These are phyloP conservation scores for Mycena sp. DNA, from an alignment of 1,284 basidiomycete genomes.

Conservation along the genomic window DNA sequence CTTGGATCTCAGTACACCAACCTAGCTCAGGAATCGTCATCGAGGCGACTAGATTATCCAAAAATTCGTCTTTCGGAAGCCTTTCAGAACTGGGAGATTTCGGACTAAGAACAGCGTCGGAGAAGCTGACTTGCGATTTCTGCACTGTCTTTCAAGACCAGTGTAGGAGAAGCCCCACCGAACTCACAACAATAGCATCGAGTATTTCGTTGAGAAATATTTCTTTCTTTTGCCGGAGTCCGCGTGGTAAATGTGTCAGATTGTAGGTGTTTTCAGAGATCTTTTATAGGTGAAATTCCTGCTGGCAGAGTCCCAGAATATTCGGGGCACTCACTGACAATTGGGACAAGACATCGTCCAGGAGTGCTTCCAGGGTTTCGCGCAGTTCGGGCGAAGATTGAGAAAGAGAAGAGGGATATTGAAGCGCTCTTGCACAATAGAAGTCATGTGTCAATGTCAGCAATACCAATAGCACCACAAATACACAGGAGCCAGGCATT, in stretches of 20 bases:
- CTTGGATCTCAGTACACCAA: not conserved
- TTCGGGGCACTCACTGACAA: slow-evolving; percentile 24
- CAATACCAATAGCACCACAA: too few species aligned
- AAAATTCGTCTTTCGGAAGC: slow-evolving; percentile 23
- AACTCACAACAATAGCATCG: slow-evolving; percentile 11
- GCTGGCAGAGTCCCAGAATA: too few species aligned
- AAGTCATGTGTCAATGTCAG: too few species aligned
- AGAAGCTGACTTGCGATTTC: slow-evolving; percentile 1
- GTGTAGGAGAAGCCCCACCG: not conserved
- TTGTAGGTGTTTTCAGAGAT: not conserved
- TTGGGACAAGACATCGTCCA: slow-evolving; percentile 25
- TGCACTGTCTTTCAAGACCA: not conserved
- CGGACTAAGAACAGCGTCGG: too few species aligned
- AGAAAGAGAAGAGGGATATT: not conserved
- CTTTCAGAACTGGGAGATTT: not conserved
- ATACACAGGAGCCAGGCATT: too few species aligned
- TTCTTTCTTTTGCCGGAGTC: slow-evolving; percentile 18
- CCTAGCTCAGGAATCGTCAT: slow-evolving; percentile 36
- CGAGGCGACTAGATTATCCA: slow-evolving; percentile 31
- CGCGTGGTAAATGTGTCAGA: not conserved
- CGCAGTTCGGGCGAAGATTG: not conserved
- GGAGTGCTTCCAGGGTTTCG: slow-evolving; percentile 23
- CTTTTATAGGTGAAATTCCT: too few species aligned
- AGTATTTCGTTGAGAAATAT: slow-evolving; percentile 20
- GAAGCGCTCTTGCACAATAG: too few species aligned